Evolutionary conservation across 2,329 filamentous ascomycete species (phyloP).

Genomic region (Epichloe hybrida): DNA sequence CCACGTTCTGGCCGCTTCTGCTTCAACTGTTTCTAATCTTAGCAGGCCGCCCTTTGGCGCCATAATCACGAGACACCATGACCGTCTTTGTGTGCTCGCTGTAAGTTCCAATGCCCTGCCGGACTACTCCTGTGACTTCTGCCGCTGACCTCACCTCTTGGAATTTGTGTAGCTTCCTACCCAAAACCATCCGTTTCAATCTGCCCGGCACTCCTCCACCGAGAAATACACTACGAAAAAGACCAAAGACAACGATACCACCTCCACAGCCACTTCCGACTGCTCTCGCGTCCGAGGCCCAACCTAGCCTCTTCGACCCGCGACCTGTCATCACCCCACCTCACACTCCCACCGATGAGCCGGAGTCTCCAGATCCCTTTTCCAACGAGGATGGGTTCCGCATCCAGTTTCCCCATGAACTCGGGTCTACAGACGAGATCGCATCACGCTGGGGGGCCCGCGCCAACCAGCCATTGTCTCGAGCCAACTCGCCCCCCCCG

Average conservation of each 20-base stretch:
- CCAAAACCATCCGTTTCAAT: conserved; percentile 83
- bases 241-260: conserved; percentile 16
- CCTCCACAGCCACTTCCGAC: conserved; percentile 11
- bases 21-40: neutral
- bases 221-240: conserved; percentile 18
- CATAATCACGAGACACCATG: conserved; percentile 17
- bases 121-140: neutral
- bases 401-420: conserved; percentile 39
- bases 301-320: conserved; percentile 40
- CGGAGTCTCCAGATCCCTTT: conserved; percentile 34
- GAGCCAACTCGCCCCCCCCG: conserved; percentile 60
- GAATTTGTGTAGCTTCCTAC: conserved; percentile 58
- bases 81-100: conserved; percentile 28
- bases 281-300: conserved; percentile 20
- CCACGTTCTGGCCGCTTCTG: neutral
- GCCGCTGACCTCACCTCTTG: neutral
- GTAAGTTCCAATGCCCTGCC: conserved; percentile 14
- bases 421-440: conserved; percentile 56
- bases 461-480: conserved; percentile 65
- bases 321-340: conserved; percentile 38
- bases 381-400: conserved; percentile 44
- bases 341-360: conserved; percentile 38
- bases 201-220: conserved; percentile 40
- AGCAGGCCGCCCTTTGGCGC: neutral
- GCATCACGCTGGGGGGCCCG: conserved; percentile 65